Evolutionary conservation across 108 stramenopile genomes (phyloP).

Genomic region (Mayamaea pseudoterrestris): DNA sequence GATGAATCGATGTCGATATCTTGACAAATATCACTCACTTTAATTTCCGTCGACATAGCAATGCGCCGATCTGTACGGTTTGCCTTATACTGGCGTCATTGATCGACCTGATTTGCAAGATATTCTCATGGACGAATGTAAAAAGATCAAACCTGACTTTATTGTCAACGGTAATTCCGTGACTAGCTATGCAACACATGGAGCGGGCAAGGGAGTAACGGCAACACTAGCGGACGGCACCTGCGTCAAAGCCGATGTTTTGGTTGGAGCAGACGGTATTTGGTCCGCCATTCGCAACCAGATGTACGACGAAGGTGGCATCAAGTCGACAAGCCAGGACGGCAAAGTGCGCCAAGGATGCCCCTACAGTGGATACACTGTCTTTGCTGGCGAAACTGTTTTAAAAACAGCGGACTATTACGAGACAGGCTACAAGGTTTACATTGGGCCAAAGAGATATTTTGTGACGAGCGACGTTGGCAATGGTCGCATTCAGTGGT

Average conservation of each 20-base stretch:
- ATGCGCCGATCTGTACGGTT: slow-evolving; percentile 34
- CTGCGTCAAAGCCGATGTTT: slow-evolving; percentile 67
- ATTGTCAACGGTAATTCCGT: slow-evolving; percentile 74
- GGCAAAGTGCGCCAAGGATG: slow-evolving; percentile 66
- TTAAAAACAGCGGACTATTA: slow-evolving; percentile 84
- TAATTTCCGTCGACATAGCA: slow-evolving; percentile 3
- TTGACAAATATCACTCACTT: not conserved
- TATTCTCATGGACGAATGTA: slow-evolving; percentile 90
- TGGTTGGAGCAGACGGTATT: slow-evolving; percentile 95
- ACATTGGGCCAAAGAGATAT: slow-evolving; percentile 93
- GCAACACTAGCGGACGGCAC: slow-evolving; percentile 73
- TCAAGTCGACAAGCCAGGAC: slow-evolving; percentile 45
- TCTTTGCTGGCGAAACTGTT: slow-evolving; percentile 92
- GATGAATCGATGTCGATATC: too few species aligned
- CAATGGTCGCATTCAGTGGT: slow-evolving; percentile 94
- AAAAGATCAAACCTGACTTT: slow-evolving; percentile 69
- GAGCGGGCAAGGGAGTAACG: slow-evolving; percentile 65
- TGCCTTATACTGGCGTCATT: slow-evolving; percentile 92
- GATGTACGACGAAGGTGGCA: slow-evolving; percentile 86
- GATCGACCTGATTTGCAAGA: slow-evolving; percentile 95
- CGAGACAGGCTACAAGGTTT: slow-evolving; percentile 91
- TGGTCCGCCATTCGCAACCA: slow-evolving; percentile 90
- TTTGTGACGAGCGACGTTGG: slow-evolving; percentile 97
- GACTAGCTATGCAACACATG: slow-evolving; percentile 55
- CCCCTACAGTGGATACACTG: slow-evolving; percentile 93